Base-by-base conservation (phyloP, 495 filamentous ascomycete genomes). In the Friedmanniomyces simplex region DNA sequence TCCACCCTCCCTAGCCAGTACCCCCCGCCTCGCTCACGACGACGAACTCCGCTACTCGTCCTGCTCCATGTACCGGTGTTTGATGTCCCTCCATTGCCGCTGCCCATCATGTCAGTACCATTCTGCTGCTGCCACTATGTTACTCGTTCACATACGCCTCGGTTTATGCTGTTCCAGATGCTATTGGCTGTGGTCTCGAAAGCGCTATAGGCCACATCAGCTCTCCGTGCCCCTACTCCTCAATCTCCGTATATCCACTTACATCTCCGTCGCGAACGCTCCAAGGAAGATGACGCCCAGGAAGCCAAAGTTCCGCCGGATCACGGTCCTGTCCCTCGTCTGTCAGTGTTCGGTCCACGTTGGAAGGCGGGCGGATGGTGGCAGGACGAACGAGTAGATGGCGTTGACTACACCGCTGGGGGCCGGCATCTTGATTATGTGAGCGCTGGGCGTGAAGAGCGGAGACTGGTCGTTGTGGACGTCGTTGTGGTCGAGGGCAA, bases 61-160 rank as follows among this genome's bases (percentile, higher is more conserved):
- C 55, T 81, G 79, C 63, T 89, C 84, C 63, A 90, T 72, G 71
- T 96, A 99, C 68, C 80, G 83, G 69, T 82, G 73, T 71, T 93
- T 89, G 76, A 99, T 96, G 72, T 97, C 93, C 80, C 97, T 97
- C 94, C 94, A 99, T 91, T 97, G 94, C 63, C 93, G 89, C 88
- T 97, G 68, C 69, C 65, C 48, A 51, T 52, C 47, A 13, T 21
- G 67, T 79, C 66, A 77, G 74, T 63, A 51, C 54, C 43, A 42
- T 30, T 32, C 18, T 24, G 41, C n/a, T 59, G 20, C 10, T 32
- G 28, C 28, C 57, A 46, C 26, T 13, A 25, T n/a, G 25, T 5
- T 16, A 28, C 14, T 55, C 25, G 2, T 2, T 5, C 22, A 77
- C 89, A 65, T 88, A 96, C 91, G 61, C 91, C 91, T 64, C 76